Conservation (phyloP, 1,284 basidiomycete species). For the Porphyrellus sp. region DNA sequence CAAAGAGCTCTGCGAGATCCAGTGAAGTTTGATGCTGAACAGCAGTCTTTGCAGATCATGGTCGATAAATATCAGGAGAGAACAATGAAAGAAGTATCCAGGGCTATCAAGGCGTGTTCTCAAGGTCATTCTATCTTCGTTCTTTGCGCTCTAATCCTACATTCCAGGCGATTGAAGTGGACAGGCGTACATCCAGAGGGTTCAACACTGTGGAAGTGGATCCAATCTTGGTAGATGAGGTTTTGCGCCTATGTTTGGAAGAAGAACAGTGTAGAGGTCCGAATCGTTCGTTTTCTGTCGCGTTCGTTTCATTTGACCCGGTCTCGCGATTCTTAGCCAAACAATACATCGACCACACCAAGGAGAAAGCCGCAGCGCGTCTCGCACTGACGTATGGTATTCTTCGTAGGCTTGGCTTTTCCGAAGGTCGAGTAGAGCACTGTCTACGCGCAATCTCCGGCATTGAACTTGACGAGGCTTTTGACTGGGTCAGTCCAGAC, state of each 20-base stretch:
- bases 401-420: conserved; percentile 82
- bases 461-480: conserved; percentile 85
- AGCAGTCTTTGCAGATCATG: conserved; percentile 57
- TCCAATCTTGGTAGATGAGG: conserved; percentile 52
- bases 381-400: conserved; percentile 82
- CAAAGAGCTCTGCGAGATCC: conserved; percentile 9
- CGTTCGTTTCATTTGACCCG: conserved; percentile 5
- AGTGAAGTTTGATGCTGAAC: conserved; percentile 39
- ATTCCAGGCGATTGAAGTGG: conserved; percentile 75
- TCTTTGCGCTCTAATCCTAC: conserved; percentile 2
- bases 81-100: conserved; percentile 82
- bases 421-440: conserved; percentile 63
- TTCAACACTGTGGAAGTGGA: conserved; percentile 70
- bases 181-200: conserved; percentile 71
- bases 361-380: conserved; percentile 72
- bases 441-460: conserved; percentile 64
- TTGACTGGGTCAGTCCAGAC: conserved; percentile 75
- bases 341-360: conserved; percentile 46
- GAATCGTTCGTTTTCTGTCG: conserved; percentile 2
- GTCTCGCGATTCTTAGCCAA: conserved; percentile 29
- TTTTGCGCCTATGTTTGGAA: conserved; percentile 52
- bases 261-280: conserved; percentile 24
- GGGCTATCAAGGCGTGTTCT: conserved; percentile 48
- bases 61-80: conserved; percentile 86
- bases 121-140: background rate